Conservation (phyloP, 1,139 yeast species). For the Diutina siamensis region DNA sequence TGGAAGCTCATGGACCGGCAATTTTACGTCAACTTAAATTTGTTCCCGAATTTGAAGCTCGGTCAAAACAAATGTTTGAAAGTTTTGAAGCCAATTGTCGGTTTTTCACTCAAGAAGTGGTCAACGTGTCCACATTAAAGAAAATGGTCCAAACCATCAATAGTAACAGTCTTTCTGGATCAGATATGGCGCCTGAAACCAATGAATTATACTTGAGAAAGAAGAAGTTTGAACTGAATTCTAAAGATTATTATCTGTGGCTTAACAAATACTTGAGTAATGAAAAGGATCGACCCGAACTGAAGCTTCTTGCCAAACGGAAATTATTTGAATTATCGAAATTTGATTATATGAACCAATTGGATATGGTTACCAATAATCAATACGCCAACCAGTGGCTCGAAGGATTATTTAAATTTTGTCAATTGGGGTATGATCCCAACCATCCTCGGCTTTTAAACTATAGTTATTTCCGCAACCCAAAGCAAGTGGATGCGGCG, state of each 20-base stretch:
- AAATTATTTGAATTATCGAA: slow-evolving; percentile 58
- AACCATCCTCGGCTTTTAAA: slow-evolving; percentile 13
- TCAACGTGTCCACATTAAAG: slow-evolving; percentile 18
- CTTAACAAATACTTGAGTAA: slow-evolving; percentile 54
- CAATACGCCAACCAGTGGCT: slow-evolving; percentile 31
- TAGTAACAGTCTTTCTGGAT: slow-evolving; percentile 8
- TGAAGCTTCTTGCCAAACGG: slow-evolving; percentile 47
- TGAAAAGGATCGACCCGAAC: slow-evolving; percentile 51
- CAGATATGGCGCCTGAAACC: slow-evolving; percentile 9
- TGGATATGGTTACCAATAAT: slow-evolving; percentile 48
- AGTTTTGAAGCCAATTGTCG: slow-evolving; percentile 23
- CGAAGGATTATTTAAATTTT: slow-evolving; percentile 29
- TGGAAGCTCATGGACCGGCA: slow-evolving; percentile 12
- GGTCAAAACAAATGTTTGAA: slow-evolving; percentile 15
- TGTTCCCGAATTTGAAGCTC: slow-evolving; percentile 9
- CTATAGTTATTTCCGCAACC: slow-evolving; percentile 14
- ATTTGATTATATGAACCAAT: slow-evolving; percentile 56
- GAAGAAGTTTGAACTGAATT: slow-evolving; percentile 58
- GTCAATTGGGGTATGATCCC: slow-evolving; percentile 14
- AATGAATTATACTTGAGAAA: slow-evolving; percentile 15
- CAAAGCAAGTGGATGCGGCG: slow-evolving; percentile 16
- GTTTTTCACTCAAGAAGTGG: slow-evolving; percentile 22
- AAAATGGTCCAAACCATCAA: slow-evolving; percentile 13
- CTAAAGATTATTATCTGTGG: slow-evolving; percentile 70
- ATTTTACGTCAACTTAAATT: slow-evolving; percentile 10